Evolutionary conservation across 345 rosid species (phyloP), one percentile per base, ranked within the genome.

Genomic region (Dipteronia sinensis): DNA sequence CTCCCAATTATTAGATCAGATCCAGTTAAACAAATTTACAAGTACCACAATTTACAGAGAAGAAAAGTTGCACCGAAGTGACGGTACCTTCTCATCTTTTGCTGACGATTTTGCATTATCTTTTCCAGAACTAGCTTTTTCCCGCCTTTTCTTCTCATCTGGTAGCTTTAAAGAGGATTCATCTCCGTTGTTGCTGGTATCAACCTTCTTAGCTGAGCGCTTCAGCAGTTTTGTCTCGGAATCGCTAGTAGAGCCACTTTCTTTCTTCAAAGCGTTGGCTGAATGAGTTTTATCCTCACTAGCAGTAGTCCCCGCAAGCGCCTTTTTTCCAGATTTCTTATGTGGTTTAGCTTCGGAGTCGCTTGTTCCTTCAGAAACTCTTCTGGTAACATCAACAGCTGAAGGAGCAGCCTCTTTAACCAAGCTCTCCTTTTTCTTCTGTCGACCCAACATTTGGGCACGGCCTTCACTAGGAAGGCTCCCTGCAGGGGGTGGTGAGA

Each of bases 141-240:
- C 91, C 81, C 79, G 79, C 75, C 77, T 87, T 76, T 81, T 91
- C 89, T 89, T 90, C 76, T 87, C 89, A 77, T 81, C 89, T 27
- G 79, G 69, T 46, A 82, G 80, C 76, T 82, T 91, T 44, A 73
- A 55, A 74, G 86, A 81, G 63, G 92, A 83, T 75, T 82, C 93
- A 81, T 92, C 91, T 27, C 51, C 87, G 47, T 79, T 78, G 69
- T 85, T 82, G 73, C 87, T 82, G 58, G 72, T 83, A 56, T 79
- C 88, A 65, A 72, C 88, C 86, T 88, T 93, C 83, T 87, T 92
- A 66, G 84, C 84, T 23, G 82, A 69, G 81, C 68, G 87, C 82
- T 88, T 86, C 40, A 74, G 67, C 64, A 73, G 74, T 82, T 88
- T 91, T 76, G 77, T 81, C 73, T 88, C 95, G 15, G 89, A 79